Evolutionary conservation across 2,329 filamentous ascomycete species (phyloP), one percentile per base, ranked within the genome.

Genomic region (Aspergillus bombycis): DNA sequence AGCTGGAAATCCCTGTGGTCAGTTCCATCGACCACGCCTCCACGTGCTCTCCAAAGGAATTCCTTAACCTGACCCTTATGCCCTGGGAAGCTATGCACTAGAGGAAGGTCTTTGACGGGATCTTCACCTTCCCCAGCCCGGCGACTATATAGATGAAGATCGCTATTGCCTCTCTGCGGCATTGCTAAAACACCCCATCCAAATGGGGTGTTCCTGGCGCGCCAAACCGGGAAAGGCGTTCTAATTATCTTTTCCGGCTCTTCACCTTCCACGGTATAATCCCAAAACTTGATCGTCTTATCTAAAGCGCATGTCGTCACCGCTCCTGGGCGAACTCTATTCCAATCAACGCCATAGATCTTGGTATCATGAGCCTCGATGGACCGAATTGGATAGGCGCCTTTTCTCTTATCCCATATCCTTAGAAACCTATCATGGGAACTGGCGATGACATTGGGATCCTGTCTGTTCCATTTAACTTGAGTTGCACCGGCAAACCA

Each of bases 261-360:
- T 65, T 91, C 85, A 3, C 84, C 83, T 5, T 88, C 83, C 21
- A 85, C 82, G 2, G 82, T 84, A 70, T 93, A 93, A 75, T 97
- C 91, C 94, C 94, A 97, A 68, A 97, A 91, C 74, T 96, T 96
- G 78, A 97, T 94, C 46, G 90, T 96, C 75, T 90, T 93, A 74
- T 97, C 94, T 56, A 97, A 82, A 1, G 94, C 96, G 77, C 94
- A 97, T 3, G 94, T 97, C 7, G 93, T 88, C 57, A 97, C 83
- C 41, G 88, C 89, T 11, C 87, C 89, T 1, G 88, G 80, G 55
- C 89, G 84, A 14, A 90, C 90, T 58, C 94, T 87, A 74, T 96
- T 96, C 94, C 94, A 97, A 78, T 97, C 94, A 38, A 97, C 84
- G 32, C 94, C 94, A 74, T 97, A 97, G 64, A 97, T 97, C 78